phyloP scores from a whole-genome alignment of 2,329 filamentous ascomycete species.

The Cordyceps militaris region DNA sequence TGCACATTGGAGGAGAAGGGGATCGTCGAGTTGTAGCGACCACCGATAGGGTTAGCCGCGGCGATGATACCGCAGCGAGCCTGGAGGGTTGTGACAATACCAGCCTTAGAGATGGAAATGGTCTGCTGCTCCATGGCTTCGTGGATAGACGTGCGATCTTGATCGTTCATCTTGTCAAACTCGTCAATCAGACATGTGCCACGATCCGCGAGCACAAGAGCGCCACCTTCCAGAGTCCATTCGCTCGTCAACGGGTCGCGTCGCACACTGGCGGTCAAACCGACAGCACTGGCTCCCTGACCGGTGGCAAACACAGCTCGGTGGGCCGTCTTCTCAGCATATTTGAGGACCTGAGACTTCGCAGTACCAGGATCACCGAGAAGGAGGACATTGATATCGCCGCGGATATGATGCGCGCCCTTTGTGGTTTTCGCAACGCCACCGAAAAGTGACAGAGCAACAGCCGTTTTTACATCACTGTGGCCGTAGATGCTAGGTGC shows the following conservation, averaged over 20 bases:
- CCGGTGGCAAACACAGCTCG: conserved; percentile 95
- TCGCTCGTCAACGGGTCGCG: conserved; percentile 92
- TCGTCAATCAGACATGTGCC: conserved; percentile 96
- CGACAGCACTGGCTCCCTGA: conserved; percentile 93
- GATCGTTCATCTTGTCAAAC: conserved; percentile 99
- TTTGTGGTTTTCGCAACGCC: conserved; percentile 88
- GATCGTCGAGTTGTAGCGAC: conserved; percentile 92
- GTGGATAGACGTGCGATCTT: conserved; percentile 96
- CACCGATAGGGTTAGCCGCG: conserved; percentile 91
- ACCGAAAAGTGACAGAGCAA: conserved; percentile 89
- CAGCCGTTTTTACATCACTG: conserved; percentile 92
- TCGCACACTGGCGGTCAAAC: conserved; percentile 93
- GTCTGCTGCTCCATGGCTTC: conserved; percentile 99
- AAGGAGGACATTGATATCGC: conserved; percentile 95
- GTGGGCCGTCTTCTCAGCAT: conserved; percentile 94
- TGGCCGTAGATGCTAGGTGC: conserved; percentile 97
- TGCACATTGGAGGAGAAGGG: conserved; percentile 96
- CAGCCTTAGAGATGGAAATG: conserved; percentile 97
- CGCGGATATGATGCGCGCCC: conserved; percentile 83
- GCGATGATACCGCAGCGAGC: conserved; percentile 94
- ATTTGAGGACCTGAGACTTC: conserved; percentile 96
- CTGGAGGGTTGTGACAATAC: conserved; percentile 95
- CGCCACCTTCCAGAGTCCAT: conserved; percentile 95
- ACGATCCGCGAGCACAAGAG: conserved; percentile 87
- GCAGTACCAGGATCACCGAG: conserved; percentile 96